Conservation (phyloP, 371 early-diverging fungal genomes). For the Phascolomyces articulosus region DNA sequence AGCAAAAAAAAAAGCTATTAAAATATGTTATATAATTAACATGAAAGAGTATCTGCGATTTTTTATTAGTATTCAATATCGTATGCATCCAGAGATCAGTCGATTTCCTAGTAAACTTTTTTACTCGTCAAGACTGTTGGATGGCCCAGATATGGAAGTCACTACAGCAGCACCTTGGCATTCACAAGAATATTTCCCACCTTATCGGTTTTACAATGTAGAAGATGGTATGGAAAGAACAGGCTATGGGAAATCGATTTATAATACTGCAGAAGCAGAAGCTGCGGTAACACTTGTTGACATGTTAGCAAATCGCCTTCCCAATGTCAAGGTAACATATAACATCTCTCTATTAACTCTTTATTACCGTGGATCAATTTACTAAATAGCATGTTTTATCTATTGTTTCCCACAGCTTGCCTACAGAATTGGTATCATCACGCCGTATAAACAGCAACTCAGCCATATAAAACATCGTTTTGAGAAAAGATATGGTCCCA, state of each 20-base stretch:
- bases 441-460: conserved; percentile 92
- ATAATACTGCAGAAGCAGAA: conserved; percentile 80
- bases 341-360: too few species aligned
- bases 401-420: conserved; percentile 54
- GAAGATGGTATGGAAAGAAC: conserved; percentile 69
- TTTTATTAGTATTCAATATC: conserved; percentile 86
- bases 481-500: conserved; percentile 59
- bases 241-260: conserved; percentile 74
- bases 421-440: conserved; percentile 84
- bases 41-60: not conserved
- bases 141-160: conserved; percentile 75
- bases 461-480: conserved; percentile 72
- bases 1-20: not conserved
- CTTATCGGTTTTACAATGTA: conserved; percentile 84
- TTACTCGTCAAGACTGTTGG: conserved; percentile 76
- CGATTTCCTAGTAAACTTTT: conserved; percentile 82
- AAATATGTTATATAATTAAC: not conserved
- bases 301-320: conserved; percentile 55
- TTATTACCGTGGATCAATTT: not conserved
- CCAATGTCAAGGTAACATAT: conserved; percentile 54
- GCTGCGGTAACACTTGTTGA: conserved; percentile 77
- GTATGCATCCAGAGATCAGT: conserved; percentile 97
- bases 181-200: conserved; percentile 58
- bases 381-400: not conserved
- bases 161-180: conserved; percentile 83